These are phyloP conservation scores for Eucalyptus cloeziana DNA, from an alignment of 345 rosid genomes.

Conservation along the genomic window DNA sequence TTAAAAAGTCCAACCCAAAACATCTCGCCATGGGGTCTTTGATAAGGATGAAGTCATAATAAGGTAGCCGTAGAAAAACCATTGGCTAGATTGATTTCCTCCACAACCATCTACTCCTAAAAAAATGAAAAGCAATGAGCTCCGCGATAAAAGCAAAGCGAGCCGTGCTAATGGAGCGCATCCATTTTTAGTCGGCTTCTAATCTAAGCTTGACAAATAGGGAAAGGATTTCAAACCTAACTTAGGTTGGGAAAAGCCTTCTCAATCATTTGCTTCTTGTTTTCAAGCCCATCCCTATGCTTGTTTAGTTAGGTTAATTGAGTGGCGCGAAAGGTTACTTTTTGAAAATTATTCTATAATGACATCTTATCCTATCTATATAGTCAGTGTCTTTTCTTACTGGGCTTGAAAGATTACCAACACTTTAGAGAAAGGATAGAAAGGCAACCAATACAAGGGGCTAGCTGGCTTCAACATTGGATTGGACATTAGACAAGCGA, in stretches of 20 bases:
- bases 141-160: rapidly evolving
- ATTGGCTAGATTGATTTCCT: neutral
- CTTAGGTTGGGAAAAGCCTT: neutral
- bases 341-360: neutral
- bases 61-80: neutral
- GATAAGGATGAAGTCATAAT: neutral
- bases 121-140: neutral
- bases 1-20: neutral
- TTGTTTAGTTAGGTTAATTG: neutral
- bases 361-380: neutral
- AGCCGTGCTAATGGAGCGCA: rapidly evolving
- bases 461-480: neutral
- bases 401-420: neutral
- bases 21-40: rapidly evolving
- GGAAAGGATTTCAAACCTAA: neutral
- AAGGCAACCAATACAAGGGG: neutral
- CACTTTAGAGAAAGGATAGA: neutral
- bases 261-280: neutral
- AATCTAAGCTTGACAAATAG: neutral
- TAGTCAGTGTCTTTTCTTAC: neutral
- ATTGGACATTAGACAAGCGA: neutral
- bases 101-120: neutral
- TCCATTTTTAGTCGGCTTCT: neutral
- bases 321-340: neutral
- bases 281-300: neutral